phyloP scores from a whole-genome alignment of 345 rosid species.

The Corymbia maculata region DNA sequence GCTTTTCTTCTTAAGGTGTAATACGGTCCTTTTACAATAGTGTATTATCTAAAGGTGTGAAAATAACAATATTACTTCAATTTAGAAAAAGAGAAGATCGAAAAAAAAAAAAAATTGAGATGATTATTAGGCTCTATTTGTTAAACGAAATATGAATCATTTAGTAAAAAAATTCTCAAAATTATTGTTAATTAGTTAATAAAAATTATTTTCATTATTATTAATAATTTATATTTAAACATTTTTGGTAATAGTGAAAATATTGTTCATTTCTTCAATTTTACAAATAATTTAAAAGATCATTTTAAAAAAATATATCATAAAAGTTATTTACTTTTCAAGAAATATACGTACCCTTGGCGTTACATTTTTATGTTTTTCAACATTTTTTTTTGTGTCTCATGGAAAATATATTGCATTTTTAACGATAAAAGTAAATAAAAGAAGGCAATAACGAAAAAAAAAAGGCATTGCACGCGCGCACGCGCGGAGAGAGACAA shows the following conservation, averaged over 20 bases:
- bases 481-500: background rate
- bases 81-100: too few species aligned
- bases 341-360: background rate
- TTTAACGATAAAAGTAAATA: background rate
- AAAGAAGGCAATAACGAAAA: background rate
- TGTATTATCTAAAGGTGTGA: background rate
- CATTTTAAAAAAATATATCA: background rate
- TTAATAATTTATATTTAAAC: too few species aligned
- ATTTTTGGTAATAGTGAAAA: too few species aligned
- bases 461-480: background rate
- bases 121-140: too few species aligned
- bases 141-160: too few species aligned
- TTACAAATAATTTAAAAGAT: too few species aligned
- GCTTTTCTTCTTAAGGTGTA: background rate
- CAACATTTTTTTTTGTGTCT: background rate
- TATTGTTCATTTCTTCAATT: too few species aligned
- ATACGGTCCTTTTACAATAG: background rate
- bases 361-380: background rate
- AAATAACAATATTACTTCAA: too few species aligned
- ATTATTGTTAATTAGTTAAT: too few species aligned
- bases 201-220: too few species aligned
- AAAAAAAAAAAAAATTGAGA: too few species aligned
- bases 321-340: background rate
- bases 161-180: too few species aligned
- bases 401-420: background rate